A percentile compares a stretch with the other conserved stretches of the same genome.
Evolutionary conservation across 2,329 filamentous ascomycete genomes (phyloP).

Genomic region (Ceratocystis colombiana): DNA sequence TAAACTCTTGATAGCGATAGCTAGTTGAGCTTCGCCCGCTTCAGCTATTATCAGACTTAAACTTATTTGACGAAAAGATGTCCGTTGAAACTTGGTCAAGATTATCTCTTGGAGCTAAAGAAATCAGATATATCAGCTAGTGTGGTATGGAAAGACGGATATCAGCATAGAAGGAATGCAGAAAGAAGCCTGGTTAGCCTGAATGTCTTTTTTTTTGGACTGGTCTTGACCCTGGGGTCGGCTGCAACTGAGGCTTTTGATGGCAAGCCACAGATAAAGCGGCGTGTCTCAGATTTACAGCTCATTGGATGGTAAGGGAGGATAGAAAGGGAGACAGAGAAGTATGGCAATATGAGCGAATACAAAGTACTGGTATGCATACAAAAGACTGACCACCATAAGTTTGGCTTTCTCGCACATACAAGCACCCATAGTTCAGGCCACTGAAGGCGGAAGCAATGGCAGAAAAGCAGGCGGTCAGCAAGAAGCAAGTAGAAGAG

Average conservation of each 20-base stretch:
- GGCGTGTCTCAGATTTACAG: constrained; percentile 8
- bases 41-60: too few relatives aligned
- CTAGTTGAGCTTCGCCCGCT: too few relatives aligned
- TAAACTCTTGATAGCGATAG: not conserved
- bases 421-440: not conserved
- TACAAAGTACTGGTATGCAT: too few relatives aligned
- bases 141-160: constrained; percentile 1
- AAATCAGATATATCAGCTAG: constrained; percentile 14
- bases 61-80: too few relatives aligned
- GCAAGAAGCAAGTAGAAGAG: not conserved
- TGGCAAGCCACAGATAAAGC: not conserved
- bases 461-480: constrained; percentile 1
- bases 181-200: not conserved
- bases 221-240: not conserved
- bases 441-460: not conserved
- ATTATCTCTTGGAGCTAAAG: not conserved
- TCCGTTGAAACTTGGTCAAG: not conserved
- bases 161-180: not conserved
- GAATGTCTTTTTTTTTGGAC: not conserved
- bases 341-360: not conserved
- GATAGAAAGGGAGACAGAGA: not conserved
- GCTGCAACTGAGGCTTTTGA: constrained; percentile 9
- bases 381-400: not conserved
- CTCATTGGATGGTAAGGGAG: not conserved
- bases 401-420: not conserved